Base-by-base conservation (phyloP, 179 eudicot species). In the Beta corolliflora region DNA sequence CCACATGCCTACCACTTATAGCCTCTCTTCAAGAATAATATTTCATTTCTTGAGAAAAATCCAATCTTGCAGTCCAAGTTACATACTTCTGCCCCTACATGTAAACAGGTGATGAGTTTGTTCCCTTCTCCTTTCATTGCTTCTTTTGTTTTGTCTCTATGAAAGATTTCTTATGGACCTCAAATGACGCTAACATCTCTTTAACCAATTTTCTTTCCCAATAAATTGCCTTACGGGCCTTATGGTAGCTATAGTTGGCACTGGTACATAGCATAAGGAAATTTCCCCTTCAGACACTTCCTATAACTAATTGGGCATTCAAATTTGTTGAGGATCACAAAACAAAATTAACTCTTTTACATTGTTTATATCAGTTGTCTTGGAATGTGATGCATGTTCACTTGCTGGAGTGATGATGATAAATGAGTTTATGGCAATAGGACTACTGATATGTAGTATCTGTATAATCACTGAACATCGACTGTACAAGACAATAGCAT, bases 11-110 rank as follows among this genome's bases (percentile, higher is more conserved):
- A 74, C 95, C 95, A 53, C 88, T 86, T 54, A 85, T 93, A 10
- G 89, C 84, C 58, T 88, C 92, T 60, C 89, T 93, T 93, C 71
- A 88, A 84, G 81, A 91, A 93, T 67, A 89, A 90, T 78, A 68
- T 93, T 23, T 82, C 87, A 64, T 84, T 91, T 55, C 89, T 94
- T 59, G 98, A 94, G 88, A 82, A 78, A 66, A 90, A 87, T 85
- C 88, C 88, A 7, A 73, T 84, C 79, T 79, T 86, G 81, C 86
- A 60, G 53, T 82, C 86, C 29, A 91, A 88, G 86, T 81, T 86
- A 77, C 85, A 77, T 72, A 80, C 55, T 18, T 61, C 84, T 60
- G 77, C 76, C 31, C 29, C 69, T 73, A 71, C 64, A 58, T 88
- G 87, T 72, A 68, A 77, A 66, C 84, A 91, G 93, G 98, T 92